Percentiles rank a stretch among this genome's conserved stretches.
Evolutionary conservation across 2,329 filamentous ascomycete species (phyloP).

Genomic region (Aspergillus alliaceus): DNA sequence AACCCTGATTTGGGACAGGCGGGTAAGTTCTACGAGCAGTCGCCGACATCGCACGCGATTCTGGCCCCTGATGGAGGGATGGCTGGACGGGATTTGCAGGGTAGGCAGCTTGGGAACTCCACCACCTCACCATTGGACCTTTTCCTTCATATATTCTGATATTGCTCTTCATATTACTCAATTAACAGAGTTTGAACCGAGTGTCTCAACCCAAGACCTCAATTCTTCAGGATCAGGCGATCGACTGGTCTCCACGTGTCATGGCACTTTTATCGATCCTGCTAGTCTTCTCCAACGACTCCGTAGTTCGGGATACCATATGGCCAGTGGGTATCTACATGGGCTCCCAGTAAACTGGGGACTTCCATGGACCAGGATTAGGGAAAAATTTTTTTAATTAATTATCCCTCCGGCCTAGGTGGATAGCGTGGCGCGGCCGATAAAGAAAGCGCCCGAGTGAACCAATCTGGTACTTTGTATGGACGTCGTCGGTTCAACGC

Average conservation of each 20-base stretch:
- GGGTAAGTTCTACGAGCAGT: neutral
- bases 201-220: neutral
- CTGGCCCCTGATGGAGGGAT: neutral
- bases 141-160: neutral
- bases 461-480: neutral
- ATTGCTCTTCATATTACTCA: neutral
- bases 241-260: conserved; percentile 10
- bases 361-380: neutral
- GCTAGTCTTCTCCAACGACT: conserved; percentile 4
- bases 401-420: neutral
- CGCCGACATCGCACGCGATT: neutral
- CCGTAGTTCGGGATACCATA: conserved; percentile 2
- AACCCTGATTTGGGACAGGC: neutral
- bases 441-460: neutral
- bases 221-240: conserved; percentile 7
- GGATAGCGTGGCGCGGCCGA: neutral
- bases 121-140: neutral
- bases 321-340: conserved; percentile 3
- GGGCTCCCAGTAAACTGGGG: neutral
- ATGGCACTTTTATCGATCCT: conserved; percentile 13
- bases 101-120: neutral
- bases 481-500: too few species aligned
- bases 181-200: conserved; percentile 3
- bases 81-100: neutral
- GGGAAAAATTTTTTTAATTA: neutral